These are phyloP conservation scores for Nemania bipapillata DNA, from an alignment of 2,329 filamentous ascomycete species.

Conservation along the genomic window DNA sequence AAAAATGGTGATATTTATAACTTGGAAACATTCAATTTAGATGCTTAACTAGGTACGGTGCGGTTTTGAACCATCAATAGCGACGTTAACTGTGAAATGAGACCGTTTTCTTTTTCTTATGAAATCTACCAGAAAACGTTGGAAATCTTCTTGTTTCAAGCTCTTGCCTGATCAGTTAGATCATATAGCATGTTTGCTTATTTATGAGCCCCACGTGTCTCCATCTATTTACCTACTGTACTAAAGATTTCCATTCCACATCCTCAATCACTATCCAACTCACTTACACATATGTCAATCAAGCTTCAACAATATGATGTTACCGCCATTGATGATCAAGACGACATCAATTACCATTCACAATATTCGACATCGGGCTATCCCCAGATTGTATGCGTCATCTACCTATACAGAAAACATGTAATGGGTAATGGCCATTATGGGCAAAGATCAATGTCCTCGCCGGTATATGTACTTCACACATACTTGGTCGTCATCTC, in stretches of 20 bases:
- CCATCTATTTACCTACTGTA: background rate
- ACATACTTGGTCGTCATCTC: background rate
- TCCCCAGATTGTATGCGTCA: background rate
- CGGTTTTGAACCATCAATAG: background rate
- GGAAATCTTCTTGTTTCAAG: background rate
- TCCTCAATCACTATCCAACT: background rate
- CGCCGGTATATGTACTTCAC: background rate
- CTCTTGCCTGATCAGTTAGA: background rate
- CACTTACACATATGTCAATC: background rate
- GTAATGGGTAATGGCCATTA: background rate
- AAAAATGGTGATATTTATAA: slow-evolving; percentile 32
- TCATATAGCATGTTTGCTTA: background rate
- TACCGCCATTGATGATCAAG: background rate
- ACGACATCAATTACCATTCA: background rate
- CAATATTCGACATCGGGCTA: background rate
- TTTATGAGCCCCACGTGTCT: slow-evolving; percentile 20
- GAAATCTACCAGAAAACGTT: background rate
- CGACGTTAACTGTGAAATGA: background rate
- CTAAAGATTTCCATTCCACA: background rate
- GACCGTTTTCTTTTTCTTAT: background rate
- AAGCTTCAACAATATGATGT: background rate
- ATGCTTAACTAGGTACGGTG: background rate
- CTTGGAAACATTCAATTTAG: background rate
- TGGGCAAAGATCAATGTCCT: background rate
- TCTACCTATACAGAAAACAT: background rate